phyloP scores from a whole-genome alignment of 768 basidiomycete genomes.

The Podaxis rugospora region DNA sequence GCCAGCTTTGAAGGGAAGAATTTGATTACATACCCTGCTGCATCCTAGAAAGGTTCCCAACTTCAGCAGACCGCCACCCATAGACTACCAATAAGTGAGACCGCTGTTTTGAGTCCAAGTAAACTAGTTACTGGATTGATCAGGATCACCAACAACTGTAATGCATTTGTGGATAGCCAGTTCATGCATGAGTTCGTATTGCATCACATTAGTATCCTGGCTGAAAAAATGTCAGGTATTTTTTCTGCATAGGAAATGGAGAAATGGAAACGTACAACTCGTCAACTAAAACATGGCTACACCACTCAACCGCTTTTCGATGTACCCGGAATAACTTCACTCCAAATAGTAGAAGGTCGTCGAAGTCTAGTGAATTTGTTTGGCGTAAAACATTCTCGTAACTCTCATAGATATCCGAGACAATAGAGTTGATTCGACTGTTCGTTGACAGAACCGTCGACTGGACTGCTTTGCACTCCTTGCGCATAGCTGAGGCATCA shows the following conservation, averaged over 20 bases:
- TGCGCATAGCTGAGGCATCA: constrained; percentile 36
- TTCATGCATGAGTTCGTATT: constrained; percentile 74
- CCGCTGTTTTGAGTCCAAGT: background rate
- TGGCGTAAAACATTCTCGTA: constrained; percentile 60
- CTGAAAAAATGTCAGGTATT: constrained; percentile 3
- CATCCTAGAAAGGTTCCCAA: constrained; percentile 75
- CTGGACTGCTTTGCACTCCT: constrained; percentile 14
- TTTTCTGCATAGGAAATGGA: background rate
- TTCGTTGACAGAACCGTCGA: constrained; percentile 10
- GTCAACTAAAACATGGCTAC: constrained; percentile 26
- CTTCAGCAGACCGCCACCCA: constrained; percentile 82
- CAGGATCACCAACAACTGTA: constrained; percentile 87
- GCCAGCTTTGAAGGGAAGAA: background rate
- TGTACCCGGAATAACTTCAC: constrained; percentile 16
- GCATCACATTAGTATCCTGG: constrained; percentile 37
- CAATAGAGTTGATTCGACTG: constrained; percentile 30
- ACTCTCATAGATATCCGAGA: constrained; percentile 53
- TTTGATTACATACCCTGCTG: constrained; percentile 37
- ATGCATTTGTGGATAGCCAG: constrained; percentile 57
- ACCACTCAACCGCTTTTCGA: constrained; percentile 22
- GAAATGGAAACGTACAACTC: constrained; percentile 25
- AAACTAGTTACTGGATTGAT: constrained; percentile 65
- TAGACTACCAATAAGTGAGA: constrained; percentile 46
- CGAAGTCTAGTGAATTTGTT: constrained; percentile 81
- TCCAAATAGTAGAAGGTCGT: constrained; percentile 31